Conservation (phyloP, 768 basidiomycete species). For the Calocera cornea region DNA sequence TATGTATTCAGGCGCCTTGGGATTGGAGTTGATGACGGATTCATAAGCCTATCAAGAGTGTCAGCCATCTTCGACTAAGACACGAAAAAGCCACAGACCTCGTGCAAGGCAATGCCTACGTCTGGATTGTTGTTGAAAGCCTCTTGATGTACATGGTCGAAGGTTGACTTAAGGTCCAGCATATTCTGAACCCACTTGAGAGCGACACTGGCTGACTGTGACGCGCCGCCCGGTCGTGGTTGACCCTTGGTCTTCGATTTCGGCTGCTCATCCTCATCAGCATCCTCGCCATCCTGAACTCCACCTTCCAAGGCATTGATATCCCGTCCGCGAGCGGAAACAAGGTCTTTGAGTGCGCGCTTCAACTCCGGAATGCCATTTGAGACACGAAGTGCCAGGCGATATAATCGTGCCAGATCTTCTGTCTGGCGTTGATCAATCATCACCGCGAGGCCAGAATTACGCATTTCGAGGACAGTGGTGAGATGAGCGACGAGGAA, state of each 20-base stretch:
- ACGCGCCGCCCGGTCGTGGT: conserved; percentile 22
- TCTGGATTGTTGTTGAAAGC: conserved; percentile 63
- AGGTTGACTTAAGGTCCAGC: conserved; percentile 80
- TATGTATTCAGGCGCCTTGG: conserved; percentile 82
- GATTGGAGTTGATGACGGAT: conserved; percentile 77
- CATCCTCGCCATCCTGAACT: conserved; percentile 24
- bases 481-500: conserved; percentile 66
- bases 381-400: conserved; percentile 54
- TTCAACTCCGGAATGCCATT: conserved; percentile 52
- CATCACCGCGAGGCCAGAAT: conserved; percentile 79
- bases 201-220: conserved; percentile 46
- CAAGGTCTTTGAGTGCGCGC: conserved; percentile 53
- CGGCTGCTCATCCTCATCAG: conserved; percentile 26
- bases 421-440: conserved; percentile 63
- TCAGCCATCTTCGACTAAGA: background rate
- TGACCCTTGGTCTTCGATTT: conserved; percentile 26
- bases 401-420: conserved; percentile 68
- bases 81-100: conserved; percentile 29
- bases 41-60: conserved; percentile 62
- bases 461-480: conserved; percentile 61
- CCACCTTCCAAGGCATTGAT: conserved; percentile 51
- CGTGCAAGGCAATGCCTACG: conserved; percentile 68
- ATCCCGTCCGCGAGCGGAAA: conserved; percentile 58
- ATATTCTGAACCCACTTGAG: conserved; percentile 90
- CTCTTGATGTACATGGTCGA: conserved; percentile 57